A percentile compares a stretch with the other conserved stretches of the same genome.
Conservation (phyloP, 305 asterid species). For the Solanum hybrid region DNA sequence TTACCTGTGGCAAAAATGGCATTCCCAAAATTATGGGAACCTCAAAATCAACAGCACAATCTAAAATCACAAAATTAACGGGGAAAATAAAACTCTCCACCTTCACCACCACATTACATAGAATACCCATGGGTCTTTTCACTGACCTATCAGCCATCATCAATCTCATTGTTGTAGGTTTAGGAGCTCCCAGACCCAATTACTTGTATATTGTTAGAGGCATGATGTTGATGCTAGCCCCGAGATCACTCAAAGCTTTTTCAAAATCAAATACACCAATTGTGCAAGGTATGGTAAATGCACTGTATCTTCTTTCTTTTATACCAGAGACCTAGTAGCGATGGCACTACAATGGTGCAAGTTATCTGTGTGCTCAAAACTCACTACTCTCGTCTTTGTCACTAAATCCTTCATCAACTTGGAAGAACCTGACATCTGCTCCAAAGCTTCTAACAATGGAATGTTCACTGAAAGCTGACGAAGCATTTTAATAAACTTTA, state of each 20-base stretch:
- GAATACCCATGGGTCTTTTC: not conserved
- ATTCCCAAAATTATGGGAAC: not conserved
- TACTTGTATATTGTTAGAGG: not conserved
- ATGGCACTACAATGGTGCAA: not conserved
- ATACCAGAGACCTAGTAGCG: not conserved
- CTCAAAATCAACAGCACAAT: not conserved
- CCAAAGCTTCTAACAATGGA: not conserved
- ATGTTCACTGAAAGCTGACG: not conserved
- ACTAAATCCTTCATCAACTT: not conserved
- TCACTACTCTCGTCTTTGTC: not conserved
- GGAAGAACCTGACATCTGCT: not conserved
- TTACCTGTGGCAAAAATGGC: not conserved
- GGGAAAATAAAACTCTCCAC: not conserved
- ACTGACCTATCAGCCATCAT: not conserved
- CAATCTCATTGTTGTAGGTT: not conserved
- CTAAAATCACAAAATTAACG: not conserved
- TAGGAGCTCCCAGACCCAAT: not conserved
- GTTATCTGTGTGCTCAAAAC: not conserved
- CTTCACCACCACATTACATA: not conserved
- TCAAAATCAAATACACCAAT: not conserved
- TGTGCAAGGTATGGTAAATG: not conserved
- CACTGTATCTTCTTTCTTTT: not conserved
- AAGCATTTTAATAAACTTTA: not conserved
- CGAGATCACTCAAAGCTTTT: not conserved
- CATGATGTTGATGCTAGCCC: not conserved